Conservation (phyloP, 2,329 filamentous ascomycete genomes). For the Nakataea oryzae region DNA sequence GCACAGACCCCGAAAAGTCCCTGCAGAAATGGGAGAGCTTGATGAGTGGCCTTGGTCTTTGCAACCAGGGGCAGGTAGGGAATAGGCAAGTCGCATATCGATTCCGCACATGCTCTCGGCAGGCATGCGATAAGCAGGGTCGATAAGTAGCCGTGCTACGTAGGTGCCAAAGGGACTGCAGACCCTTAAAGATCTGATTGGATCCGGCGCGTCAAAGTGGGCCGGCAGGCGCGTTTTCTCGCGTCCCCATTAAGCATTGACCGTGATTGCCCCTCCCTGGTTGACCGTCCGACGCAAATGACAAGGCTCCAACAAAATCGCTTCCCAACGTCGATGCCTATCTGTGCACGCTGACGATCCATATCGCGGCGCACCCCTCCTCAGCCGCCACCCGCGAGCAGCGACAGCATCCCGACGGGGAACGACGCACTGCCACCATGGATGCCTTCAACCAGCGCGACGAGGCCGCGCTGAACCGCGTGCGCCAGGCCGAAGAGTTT, state of each 20-base stretch:
- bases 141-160: no score
- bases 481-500: slow-evolving; percentile 84
- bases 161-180: no score
- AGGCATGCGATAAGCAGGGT: neutral
- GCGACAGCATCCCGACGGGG: slow-evolving; percentile 5
- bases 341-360: no score
- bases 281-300: no score
- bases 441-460: slow-evolving; percentile 68
- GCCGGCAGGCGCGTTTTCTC: neutral
- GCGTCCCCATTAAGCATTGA: neutral
- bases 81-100: no score
- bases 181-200: neutral
- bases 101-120: no score
- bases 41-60: neutral
- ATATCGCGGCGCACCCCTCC: no score
- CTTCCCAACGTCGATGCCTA: no score
- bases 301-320: neutral
- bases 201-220: neutral
- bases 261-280: neutral
- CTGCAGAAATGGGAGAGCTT: neutral
- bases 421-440: slow-evolving; percentile 36
- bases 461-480: slow-evolving; percentile 72
- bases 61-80: neutral
- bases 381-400: neutral
- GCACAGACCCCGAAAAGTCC: neutral